Evolutionary conservation across 1,139 yeast species (phyloP).

Genomic region (Pneumocystis wakefieldiae): DNA sequence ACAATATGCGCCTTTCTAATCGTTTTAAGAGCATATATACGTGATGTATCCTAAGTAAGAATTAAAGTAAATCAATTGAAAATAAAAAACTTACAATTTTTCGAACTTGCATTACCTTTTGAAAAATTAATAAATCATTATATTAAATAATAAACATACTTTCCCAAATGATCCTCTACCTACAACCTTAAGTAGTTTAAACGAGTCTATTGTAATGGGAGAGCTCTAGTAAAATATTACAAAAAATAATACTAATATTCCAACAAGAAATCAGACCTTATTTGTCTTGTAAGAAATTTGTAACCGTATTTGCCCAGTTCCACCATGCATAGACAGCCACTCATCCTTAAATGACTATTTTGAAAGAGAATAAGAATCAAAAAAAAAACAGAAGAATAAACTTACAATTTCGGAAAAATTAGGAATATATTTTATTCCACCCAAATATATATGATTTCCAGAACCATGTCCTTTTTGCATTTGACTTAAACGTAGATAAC

Average conservation of each 20-base stretch:
- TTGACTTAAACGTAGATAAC: slow-evolving; percentile 8
- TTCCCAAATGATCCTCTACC: slow-evolving; percentile 98
- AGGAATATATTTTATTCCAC: slow-evolving; percentile 23
- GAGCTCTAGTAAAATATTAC: slow-evolving; percentile 26
- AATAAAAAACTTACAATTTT: background rate
- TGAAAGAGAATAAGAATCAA: background rate
- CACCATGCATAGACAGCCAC: slow-evolving; percentile 24
- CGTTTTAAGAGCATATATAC: slow-evolving; percentile 59
- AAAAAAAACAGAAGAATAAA: background rate
- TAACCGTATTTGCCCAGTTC: slow-evolving; percentile 34
- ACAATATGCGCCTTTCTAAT: slow-evolving; percentile 88
- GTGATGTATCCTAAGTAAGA: background rate
- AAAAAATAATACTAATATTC: background rate
- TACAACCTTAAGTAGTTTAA: slow-evolving; percentile 80
- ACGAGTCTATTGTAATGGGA: slow-evolving; percentile 74
- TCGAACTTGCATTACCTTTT: background rate
- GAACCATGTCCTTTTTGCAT: slow-evolving; percentile 6
- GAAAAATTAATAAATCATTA: background rate
- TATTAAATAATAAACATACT: slow-evolving; percentile 28
- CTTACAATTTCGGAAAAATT: slow-evolving; percentile 14
- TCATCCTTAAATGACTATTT: slow-evolving; percentile 15
- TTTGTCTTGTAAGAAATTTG: slow-evolving; percentile 69
- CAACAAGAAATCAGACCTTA: slow-evolving; percentile 18
- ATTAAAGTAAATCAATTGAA: background rate
- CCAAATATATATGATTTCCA: slow-evolving; percentile 25